Evolutionary conservation across 495 filamentous ascomycete genomes (phyloP).

Genomic region (Aspergillus incahuasiensis): DNA sequence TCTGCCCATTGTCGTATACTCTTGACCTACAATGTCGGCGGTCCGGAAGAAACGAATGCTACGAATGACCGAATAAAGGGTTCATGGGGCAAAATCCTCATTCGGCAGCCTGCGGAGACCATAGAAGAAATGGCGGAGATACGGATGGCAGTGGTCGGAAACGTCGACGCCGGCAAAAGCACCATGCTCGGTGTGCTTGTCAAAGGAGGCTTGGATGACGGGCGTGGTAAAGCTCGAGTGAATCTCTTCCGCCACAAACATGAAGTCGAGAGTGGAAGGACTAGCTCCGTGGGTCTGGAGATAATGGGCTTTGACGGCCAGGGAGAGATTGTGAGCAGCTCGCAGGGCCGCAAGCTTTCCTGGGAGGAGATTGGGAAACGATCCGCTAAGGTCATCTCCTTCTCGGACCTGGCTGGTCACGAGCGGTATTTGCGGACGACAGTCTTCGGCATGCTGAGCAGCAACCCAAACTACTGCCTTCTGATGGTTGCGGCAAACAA

Average conservation of each 20-base stretch:
- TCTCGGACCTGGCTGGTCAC: slow-evolving; percentile 93
- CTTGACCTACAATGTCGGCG: slow-evolving; percentile 83
- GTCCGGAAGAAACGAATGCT: slow-evolving; percentile 62
- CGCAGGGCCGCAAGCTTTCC: slow-evolving; percentile 80
- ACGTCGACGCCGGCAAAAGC: slow-evolving; percentile 95
- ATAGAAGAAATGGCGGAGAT: slow-evolving; percentile 91
- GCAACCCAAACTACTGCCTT: slow-evolving; percentile 94
- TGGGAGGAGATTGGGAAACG: slow-evolving; percentile 98
- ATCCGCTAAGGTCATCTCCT: slow-evolving; percentile 92
- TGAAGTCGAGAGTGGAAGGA: slow-evolving; percentile 91
- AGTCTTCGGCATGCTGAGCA: slow-evolving; percentile 90
- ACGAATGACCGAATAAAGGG: slow-evolving; percentile 61
- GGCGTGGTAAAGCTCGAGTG: slow-evolving; percentile 86
- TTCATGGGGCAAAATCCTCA: slow-evolving; percentile 75
- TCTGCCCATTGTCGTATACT: slow-evolving; percentile 73
- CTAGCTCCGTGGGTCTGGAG: slow-evolving; percentile 95
- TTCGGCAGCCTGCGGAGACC: slow-evolving; percentile 66
- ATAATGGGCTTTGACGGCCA: slow-evolving; percentile 96
- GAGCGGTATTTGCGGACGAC: slow-evolving; percentile 94
- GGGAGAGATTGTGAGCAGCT: slow-evolving; percentile 78
- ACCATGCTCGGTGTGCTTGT: slow-evolving; percentile 96
- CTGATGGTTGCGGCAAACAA: slow-evolving; percentile 99
- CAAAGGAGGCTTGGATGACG: slow-evolving; percentile 93
- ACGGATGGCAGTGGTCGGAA: slow-evolving; percentile 94
- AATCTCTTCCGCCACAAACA: slow-evolving; percentile 98